A percentile compares a stretch with the other conserved stretches of the same genome.
Evolutionary conservation across 495 filamentous ascomycete genomes (phyloP).

Genomic region (Corynascus novoguineensis): DNA sequence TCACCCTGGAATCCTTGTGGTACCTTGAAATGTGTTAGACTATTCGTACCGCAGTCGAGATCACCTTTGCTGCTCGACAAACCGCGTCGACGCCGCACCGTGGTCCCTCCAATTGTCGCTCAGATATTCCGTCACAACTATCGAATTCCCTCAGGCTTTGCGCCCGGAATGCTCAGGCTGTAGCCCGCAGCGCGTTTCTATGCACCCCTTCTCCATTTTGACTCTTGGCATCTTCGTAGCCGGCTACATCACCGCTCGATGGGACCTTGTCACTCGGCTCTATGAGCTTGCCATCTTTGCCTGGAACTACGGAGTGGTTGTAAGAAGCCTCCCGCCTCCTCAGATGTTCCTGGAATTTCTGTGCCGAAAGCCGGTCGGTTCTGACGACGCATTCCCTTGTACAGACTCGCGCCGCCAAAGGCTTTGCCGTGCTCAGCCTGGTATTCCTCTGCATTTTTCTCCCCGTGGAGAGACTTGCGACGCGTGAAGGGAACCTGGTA

Average conservation of each 20-base stretch:
- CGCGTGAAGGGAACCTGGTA: slow-evolving; percentile 43
- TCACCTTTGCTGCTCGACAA: too few relatives aligned
- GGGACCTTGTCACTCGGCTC: slow-evolving; percentile 91
- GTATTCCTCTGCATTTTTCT: slow-evolving; percentile 42
- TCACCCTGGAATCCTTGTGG: too few relatives aligned
- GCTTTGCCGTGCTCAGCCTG: slow-evolving; percentile 37
- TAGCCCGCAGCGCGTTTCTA: slow-evolving; percentile 48
- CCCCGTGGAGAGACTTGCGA: slow-evolving; percentile 44
- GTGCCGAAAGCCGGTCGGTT: neutral
- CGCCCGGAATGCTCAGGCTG: slow-evolving; percentile 29
- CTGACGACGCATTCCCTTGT: slow-evolving; percentile 6
- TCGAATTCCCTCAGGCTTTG: neutral
- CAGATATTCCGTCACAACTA: neutral
- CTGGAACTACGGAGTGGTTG: slow-evolving; percentile 97
- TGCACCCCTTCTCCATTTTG: slow-evolving; percentile 94
- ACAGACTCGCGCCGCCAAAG: slow-evolving; percentile 43
- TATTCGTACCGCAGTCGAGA: too few relatives aligned
- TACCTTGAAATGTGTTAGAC: too few relatives aligned
- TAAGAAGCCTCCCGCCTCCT: slow-evolving; percentile 43
- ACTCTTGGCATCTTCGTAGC: slow-evolving; percentile 97
- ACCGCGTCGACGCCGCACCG: neutral
- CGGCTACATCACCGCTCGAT: slow-evolving; percentile 97
- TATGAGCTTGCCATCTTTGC: slow-evolving; percentile 96
- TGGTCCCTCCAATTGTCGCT: neutral
- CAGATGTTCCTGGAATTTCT: neutral